Conservation (phyloP, 768 basidiomycete species). For the Crepidotus variabilis region DNA sequence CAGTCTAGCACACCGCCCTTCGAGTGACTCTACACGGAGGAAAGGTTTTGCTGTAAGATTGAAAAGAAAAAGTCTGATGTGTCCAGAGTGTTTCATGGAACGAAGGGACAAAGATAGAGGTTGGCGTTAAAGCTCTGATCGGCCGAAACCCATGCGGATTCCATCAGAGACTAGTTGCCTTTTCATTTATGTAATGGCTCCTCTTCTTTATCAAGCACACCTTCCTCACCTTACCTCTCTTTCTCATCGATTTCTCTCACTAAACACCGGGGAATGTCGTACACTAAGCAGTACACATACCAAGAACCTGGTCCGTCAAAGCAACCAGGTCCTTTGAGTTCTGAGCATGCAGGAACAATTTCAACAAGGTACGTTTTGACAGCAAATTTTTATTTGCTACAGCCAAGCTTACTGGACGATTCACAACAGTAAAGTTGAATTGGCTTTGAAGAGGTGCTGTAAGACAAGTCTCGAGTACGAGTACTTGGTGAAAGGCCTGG, state of each 20-base stretch:
- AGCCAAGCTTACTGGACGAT: not conserved
- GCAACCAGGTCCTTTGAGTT: constrained; percentile 8
- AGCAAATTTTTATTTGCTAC: not conserved
- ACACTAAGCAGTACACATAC: constrained; percentile 11
- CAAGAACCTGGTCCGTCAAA: constrained; percentile 15
- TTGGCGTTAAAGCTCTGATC: constrained; percentile 9
- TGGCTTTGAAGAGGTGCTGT: constrained; percentile 40
- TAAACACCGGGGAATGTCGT: constrained; percentile 15
- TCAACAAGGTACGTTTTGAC: constrained; percentile 20
- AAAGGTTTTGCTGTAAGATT: no score
- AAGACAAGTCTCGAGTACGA: constrained; percentile 48
- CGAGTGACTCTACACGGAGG: no score
- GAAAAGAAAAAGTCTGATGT: not conserved
- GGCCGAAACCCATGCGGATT: constrained; percentile 28
- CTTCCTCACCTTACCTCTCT: constrained; percentile 5
- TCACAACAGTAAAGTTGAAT: constrained; percentile 39
- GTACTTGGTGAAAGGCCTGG: constrained; percentile 57
- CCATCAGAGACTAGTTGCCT: constrained; percentile 23
- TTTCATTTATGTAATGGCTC: constrained; percentile 21
- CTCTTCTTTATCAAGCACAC: constrained; percentile 9
- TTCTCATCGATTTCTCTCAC: constrained; percentile 7
- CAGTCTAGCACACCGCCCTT: no score
- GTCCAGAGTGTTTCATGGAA: not conserved
- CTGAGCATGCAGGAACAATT: constrained; percentile 10
- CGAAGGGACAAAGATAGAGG: no score